Evolutionary conservation across 2,329 filamentous ascomycete species (phyloP).

Genomic region (Cytospora paraplurivora): DNA sequence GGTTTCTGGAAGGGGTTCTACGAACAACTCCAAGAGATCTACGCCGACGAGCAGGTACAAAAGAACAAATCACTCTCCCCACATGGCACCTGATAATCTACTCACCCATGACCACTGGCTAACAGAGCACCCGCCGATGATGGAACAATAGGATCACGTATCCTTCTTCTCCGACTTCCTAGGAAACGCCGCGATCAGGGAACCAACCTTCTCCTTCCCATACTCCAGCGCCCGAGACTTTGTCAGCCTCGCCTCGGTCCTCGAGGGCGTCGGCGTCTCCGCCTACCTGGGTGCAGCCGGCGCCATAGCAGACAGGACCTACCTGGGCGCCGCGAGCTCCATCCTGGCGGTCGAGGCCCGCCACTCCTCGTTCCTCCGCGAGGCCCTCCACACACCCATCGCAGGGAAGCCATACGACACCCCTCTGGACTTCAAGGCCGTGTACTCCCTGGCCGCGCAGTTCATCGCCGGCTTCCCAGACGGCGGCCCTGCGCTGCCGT

Average conservation of each 20-base stretch:
- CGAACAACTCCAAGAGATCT: slow-evolving; percentile 58
- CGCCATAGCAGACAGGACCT: slow-evolving; percentile 56
- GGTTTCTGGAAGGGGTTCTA: slow-evolving; percentile 48
- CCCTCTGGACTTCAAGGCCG: slow-evolving; percentile 58
- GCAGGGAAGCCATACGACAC: slow-evolving; percentile 63
- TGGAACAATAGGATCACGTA: slow-evolving; percentile 51
- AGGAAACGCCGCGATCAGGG: slow-evolving; percentile 52
- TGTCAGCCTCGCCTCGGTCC: slow-evolving; percentile 52
- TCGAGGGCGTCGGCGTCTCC: slow-evolving; percentile 60
- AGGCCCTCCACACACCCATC: slow-evolving; percentile 49
- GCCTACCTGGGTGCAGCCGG: slow-evolving; percentile 65
- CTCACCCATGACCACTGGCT: neutral
- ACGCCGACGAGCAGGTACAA: slow-evolving; percentile 51
- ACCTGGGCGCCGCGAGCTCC: slow-evolving; percentile 62
- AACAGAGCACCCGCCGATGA: neutral
- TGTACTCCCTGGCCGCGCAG: slow-evolving; percentile 64
- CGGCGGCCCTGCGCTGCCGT: slow-evolving; percentile 56
- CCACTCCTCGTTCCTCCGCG: slow-evolving; percentile 64
- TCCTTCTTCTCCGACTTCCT: slow-evolving; percentile 54
- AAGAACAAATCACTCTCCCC: neutral
- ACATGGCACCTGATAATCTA: neutral
- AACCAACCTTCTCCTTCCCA: slow-evolving; percentile 60
- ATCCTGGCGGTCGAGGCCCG: slow-evolving; percentile 67
- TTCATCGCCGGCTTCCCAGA: slow-evolving; percentile 63
- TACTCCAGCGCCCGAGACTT: slow-evolving; percentile 51